Percentiles rank a stretch among this genome's conserved stretches.
Evolutionary conservation across 768 basidiomycete species (phyloP).

Genomic region (Lactarius akahatsu): DNA sequence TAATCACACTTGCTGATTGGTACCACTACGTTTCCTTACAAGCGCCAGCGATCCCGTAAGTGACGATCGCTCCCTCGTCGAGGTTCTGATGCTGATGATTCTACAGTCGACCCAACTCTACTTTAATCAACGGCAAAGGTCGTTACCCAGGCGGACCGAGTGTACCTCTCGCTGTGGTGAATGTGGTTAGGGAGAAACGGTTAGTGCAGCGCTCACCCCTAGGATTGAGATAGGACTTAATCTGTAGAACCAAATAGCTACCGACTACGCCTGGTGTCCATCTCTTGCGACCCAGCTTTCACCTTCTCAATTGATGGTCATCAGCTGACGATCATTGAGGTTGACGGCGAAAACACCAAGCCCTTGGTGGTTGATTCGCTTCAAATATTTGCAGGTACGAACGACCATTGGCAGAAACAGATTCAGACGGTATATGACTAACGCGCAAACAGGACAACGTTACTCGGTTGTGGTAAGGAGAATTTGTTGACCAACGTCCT

Average conservation of each 20-base stretch:
- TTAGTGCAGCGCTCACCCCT: neutral
- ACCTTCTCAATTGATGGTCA: conserved; percentile 27
- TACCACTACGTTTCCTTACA: too few species aligned
- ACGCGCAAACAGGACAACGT: conserved; percentile 27
- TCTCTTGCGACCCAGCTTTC: conserved; percentile 19
- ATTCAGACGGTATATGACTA: neutral
- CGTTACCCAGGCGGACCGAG: conserved; percentile 22
- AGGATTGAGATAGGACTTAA: neutral
- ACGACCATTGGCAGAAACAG: too few species aligned
- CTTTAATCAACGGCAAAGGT: conserved; percentile 28
- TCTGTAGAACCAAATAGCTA: neutral
- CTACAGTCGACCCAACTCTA: conserved; percentile 23
- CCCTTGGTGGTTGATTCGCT: conserved; percentile 32
- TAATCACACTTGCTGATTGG: conserved; percentile 32
- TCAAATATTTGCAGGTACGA: conserved; percentile 31
- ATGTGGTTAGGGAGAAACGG: conserved; percentile 15
- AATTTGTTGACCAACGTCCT: neutral
- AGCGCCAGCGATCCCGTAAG: too few species aligned
- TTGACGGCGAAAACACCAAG: conserved; percentile 30
- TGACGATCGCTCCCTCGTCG: too few species aligned
- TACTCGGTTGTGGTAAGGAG: conserved; percentile 34
- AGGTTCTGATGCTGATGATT: neutral
- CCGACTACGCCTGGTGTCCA: conserved; percentile 18
- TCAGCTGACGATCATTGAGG: conserved; percentile 29
- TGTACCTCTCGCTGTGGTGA: conserved; percentile 16